phyloP scores from a whole-genome alignment of 768 basidiomycete species.

The Crucibulum laeve region DNA sequence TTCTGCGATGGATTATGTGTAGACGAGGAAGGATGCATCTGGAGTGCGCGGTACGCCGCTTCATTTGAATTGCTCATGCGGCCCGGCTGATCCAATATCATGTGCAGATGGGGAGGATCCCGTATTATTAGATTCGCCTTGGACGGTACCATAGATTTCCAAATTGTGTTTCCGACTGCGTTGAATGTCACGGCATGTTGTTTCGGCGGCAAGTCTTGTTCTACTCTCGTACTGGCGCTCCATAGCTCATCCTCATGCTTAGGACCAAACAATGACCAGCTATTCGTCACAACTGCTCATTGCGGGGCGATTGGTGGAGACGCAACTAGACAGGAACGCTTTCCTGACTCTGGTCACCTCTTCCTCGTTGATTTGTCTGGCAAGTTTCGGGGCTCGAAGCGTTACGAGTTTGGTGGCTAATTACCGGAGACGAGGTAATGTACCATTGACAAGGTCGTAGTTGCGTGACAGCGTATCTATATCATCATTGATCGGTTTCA shows the following conservation, averaged over 20 bases:
- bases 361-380: slow-evolving; percentile 49
- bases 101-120: slow-evolving; percentile 59
- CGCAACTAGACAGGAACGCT: slow-evolving; percentile 37
- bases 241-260: background rate
- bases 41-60: slow-evolving; percentile 49
- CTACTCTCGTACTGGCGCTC: background rate
- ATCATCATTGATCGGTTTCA: too few species aligned
- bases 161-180: slow-evolving; percentile 57
- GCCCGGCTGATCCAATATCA: slow-evolving; percentile 7
- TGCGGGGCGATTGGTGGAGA: slow-evolving; percentile 58
- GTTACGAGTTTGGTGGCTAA: slow-evolving; percentile 29
- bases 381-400: slow-evolving; percentile 32
- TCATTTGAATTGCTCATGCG: slow-evolving; percentile 1
- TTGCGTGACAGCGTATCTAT: too few species aligned
- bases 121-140: slow-evolving; percentile 49
- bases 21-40: slow-evolving; percentile 58
- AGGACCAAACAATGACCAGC: slow-evolving; percentile 58
- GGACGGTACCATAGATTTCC: slow-evolving; percentile 51
- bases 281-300: slow-evolving; percentile 62
- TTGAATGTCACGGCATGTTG: slow-evolving; percentile 64
- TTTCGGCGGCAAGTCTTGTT: slow-evolving; percentile 50
- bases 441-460: too few species aligned
- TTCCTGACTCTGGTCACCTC: slow-evolving; percentile 52
- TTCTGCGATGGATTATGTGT: slow-evolving; percentile 67
- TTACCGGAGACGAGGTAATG: too few species aligned